phyloP scores from a whole-genome alignment of 768 basidiomycete genomes.

The Tylopilus plumbeoviolaceoides region DNA sequence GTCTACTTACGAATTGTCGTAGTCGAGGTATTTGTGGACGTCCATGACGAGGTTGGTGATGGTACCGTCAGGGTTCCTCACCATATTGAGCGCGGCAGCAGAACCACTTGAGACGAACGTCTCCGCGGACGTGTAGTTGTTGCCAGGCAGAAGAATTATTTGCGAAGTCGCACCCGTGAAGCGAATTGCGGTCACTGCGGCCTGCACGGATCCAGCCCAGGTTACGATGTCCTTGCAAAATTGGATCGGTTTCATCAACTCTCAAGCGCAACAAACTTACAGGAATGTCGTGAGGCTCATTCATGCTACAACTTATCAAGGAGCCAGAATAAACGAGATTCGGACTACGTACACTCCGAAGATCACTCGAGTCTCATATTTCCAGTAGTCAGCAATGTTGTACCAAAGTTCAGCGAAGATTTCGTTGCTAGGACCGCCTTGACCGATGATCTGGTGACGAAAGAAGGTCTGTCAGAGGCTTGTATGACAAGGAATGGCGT shows the following conservation, averaged over 20 bases:
- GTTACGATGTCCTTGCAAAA: conserved; percentile 31
- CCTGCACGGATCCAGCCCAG: conserved; percentile 52
- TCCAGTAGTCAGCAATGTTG: conserved; percentile 48
- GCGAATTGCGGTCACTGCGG: conserved; percentile 61
- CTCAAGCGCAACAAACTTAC: conserved; percentile 5
- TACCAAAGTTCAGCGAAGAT: conserved; percentile 53
- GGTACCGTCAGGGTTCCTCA: too few species aligned
- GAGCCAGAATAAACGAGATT: neutral
- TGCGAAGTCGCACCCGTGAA: conserved; percentile 47
- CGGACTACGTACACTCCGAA: conserved; percentile 43
- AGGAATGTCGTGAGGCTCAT: conserved; percentile 57
- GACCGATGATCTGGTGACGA: conserved; percentile 48
- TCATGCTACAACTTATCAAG: conserved; percentile 40
- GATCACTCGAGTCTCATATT: conserved; percentile 36
- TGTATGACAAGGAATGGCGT: too few species aligned
- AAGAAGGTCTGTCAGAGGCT: too few species aligned
- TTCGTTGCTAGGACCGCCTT: conserved; percentile 55
- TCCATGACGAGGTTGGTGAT: too few species aligned
- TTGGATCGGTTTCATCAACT: neutral
- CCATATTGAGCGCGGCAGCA: conserved; percentile 38
- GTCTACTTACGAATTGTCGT: too few species aligned
- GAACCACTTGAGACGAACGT: conserved; percentile 50
- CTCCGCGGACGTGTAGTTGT: conserved; percentile 51
- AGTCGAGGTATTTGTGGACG: too few species aligned
- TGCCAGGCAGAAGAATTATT: conserved; percentile 52